phyloP scores from a whole-genome alignment of 2,329 filamentous ascomycete species.

The Triangularia verruculosa region DNA sequence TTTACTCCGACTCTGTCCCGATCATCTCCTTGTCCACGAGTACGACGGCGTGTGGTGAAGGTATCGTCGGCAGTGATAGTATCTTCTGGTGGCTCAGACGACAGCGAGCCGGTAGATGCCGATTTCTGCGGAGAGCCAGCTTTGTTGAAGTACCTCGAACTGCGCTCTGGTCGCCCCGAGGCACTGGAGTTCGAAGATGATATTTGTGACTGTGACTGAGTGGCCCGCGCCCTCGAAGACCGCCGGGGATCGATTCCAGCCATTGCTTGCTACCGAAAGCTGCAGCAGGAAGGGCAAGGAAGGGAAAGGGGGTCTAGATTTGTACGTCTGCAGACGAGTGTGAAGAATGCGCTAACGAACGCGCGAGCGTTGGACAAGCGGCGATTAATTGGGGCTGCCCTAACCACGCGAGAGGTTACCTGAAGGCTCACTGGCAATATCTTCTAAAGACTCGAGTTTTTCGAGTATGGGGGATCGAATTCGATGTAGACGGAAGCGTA shows the following conservation, averaged over 20 bases:
- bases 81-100: conserved; percentile 67
- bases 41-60: conserved; percentile 71
- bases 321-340: conserved; percentile 12
- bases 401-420: neutral
- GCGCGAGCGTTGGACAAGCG: neutral
- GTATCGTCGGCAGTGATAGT: conserved; percentile 57
- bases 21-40: conserved; percentile 63
- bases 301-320: conserved; percentile 31
- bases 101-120: conserved; percentile 68
- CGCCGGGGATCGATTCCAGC: conserved; percentile 71
- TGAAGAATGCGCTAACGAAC: neutral
- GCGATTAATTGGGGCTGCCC: neutral
- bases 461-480: no score
- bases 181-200: conserved; percentile 76
- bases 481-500: neutral
- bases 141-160: conserved; percentile 69
- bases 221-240: conserved; percentile 83
- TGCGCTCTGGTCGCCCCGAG: conserved; percentile 72
- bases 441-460: neutral
- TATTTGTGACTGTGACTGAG: conserved; percentile 72
- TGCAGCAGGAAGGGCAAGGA: conserved; percentile 31
- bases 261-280: conserved; percentile 46
- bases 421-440: neutral
- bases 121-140: conserved; percentile 72
- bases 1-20: conserved; percentile 43